Evolutionary conservation across 371 early-diverging fungal genomes (phyloP), one percentile per base, ranked within the genome.

Genomic region (Enterospora canceri): DNA sequence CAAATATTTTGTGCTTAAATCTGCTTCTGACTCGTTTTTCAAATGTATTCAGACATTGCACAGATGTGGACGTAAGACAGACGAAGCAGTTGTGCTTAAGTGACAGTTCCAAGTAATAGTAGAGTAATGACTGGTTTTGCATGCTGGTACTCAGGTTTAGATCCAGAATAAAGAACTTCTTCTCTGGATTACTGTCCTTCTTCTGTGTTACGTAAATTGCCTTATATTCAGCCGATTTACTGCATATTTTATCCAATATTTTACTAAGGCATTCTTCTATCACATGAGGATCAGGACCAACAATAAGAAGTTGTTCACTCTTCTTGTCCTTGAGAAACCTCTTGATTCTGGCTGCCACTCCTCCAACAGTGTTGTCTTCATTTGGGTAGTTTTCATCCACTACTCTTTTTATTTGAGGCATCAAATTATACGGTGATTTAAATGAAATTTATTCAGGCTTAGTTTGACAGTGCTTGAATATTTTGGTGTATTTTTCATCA

Each of bases 1-100:
- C 34, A 61, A 62, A 63, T 1, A 67, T 58, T 18, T 55, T 31
- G 54, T 75, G 46, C 21, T 62, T 66, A 59, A 75, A 71, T 31
- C 75, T 62, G 19, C 58, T 57, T 29, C 51, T 75, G 0, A 71
- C 61, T 21, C 75, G 31, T 49, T 54, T 71, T 47, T 75, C 75
- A 33, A 75, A 55, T 31, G 33, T 50, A 34, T 70, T 63, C n/a
- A 75, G 30, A 23, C 50, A 32, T 15, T 59, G 35, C 5, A 34
- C 48, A 21, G 70, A 62, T 18, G 8, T 64, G 2, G 70, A 50
- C 18, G 61, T 35, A 29, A 75, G 53, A 28, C 60, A 19, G 0
- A 71, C 34, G 24, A 60, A 56, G 47, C 60, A 58, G 15, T 51
- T 40, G 21, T 49, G n/a, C n/a, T 23, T 49, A 12, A 50, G 23